Evolutionary conservation across 495 filamentous ascomycete genomes (phyloP).

Genomic region (Parathielavia appendiculata): DNA sequence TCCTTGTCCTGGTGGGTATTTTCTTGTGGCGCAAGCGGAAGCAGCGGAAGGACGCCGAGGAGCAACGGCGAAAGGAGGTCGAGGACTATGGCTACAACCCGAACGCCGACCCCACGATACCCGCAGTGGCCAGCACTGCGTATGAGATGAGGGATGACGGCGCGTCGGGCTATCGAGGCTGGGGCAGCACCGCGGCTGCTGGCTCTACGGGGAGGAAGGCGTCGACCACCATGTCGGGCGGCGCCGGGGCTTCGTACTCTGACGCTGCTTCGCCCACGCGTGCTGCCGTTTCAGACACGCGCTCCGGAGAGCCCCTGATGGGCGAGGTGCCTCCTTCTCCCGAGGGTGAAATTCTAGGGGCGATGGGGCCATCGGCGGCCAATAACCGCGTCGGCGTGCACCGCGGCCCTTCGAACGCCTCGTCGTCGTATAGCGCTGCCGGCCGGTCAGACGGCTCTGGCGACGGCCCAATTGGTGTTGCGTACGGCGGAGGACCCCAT

Average conservation of each 20-base stretch:
- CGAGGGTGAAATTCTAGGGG: conserved; percentile 63
- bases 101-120: conserved; percentile 82
- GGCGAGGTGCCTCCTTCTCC: conserved; percentile 51
- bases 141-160: conserved; percentile 68
- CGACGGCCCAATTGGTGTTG: conserved; percentile 52
- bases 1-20: conserved; percentile 69
- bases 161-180: conserved; percentile 79
- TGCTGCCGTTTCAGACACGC: conserved; percentile 63
- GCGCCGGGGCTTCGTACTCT: conserved; percentile 61
- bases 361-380: conserved; percentile 66
- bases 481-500: conserved; percentile 39
- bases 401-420: conserved; percentile 91
- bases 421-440: conserved; percentile 84
- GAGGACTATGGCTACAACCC: conserved; percentile 97
- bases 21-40: conserved; percentile 86
- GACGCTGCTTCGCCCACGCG: conserved; percentile 69
- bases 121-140: conserved; percentile 53
- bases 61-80: conserved; percentile 85
- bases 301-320: conserved; percentile 65
- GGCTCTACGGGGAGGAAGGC: conserved; percentile 74
- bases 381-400: conserved; percentile 67
- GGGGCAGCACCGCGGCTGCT: conserved; percentile 72
- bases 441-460: conserved; percentile 80
- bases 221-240: conserved; percentile 82
- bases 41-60: conserved; percentile 75